phyloP scores from a whole-genome alignment of 208 protist genomes.

The Angomonas deanei region DNA sequence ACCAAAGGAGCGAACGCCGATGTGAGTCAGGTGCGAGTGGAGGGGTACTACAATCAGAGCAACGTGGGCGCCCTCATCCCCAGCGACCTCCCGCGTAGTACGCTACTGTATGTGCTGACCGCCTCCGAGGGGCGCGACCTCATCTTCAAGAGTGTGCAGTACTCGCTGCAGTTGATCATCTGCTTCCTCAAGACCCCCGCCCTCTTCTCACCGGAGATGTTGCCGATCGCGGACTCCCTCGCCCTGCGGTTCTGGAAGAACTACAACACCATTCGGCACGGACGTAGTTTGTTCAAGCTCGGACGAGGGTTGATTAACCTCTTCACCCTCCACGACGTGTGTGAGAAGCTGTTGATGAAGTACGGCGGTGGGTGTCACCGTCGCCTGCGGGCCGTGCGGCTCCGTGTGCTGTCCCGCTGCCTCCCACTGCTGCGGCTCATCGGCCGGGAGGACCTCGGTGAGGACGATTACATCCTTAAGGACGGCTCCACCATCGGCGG shows the following conservation, averaged over 20 bases:
- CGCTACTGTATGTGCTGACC: conserved; percentile 80
- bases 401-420: conserved; percentile 1
- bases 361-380: conserved; percentile 29
- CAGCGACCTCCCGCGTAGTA: conserved; percentile 74
- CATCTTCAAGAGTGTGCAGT: conserved; percentile 82
- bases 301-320: conserved; percentile 72
- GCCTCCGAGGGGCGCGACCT: conserved; percentile 78
- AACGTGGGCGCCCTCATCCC: conserved; percentile 57
- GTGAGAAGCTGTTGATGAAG: conserved; percentile 49
- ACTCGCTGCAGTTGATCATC: conserved; percentile 65
- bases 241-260: conserved; percentile 70
- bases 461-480: neutral
- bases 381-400: conserved; percentile 4
- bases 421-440: neutral
- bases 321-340: conserved; percentile 64
- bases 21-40: conserved; percentile 66
- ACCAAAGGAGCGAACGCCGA: conserved; percentile 33
- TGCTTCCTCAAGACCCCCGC: conserved; percentile 58
- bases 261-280: conserved; percentile 84
- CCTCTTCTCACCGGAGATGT: conserved; percentile 57
- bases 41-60: conserved; percentile 61
- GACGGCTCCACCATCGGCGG: neutral
- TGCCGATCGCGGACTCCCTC: conserved; percentile 35
- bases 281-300: conserved; percentile 81
- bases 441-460: neutral